These are phyloP conservation scores for Aspergillus fischeri DNA, from an alignment of 2,329 filamentous ascomycete genomes.

Conservation along the genomic window DNA sequence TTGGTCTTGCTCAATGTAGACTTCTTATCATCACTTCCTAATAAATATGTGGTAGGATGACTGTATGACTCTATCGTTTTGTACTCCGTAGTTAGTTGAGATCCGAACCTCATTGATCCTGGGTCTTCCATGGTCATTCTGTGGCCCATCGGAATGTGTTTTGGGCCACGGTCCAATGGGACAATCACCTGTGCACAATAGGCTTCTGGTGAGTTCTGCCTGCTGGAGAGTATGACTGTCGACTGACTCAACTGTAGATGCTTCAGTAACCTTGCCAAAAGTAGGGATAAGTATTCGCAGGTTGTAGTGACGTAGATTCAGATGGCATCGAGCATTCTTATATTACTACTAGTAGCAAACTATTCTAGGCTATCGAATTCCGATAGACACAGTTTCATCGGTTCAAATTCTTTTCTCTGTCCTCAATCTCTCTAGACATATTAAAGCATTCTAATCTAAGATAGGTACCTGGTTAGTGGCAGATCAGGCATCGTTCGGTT, in stretches of 20 bases:
- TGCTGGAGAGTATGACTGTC: neutral
- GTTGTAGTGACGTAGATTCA: neutral
- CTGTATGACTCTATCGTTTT: neutral
- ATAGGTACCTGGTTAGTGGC: conserved; percentile 7
- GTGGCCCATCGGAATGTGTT: neutral
- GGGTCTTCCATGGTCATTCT: neutral
- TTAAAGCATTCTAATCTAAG: neutral
- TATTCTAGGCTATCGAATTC: neutral
- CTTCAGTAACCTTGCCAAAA: neutral
- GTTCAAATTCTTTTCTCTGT: neutral
- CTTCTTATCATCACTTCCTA: too few species aligned
- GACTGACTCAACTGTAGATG: neutral
- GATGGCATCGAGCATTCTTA: neutral
- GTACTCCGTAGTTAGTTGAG: too few species aligned
- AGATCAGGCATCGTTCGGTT: conserved; percentile 16
- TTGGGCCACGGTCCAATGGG: neutral
- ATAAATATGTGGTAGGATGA: neutral
- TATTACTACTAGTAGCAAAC: neutral
- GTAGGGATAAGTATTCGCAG: neutral
- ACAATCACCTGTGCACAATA: neutral
- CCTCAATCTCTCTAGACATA: neutral
- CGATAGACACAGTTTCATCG: neutral
- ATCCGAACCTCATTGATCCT: neutral
- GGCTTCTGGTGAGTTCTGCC: neutral
- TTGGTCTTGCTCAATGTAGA: too few species aligned